Base-by-base conservation (phyloP, 768 basidiomycete species). In the Suillus tomentosus region DNA sequence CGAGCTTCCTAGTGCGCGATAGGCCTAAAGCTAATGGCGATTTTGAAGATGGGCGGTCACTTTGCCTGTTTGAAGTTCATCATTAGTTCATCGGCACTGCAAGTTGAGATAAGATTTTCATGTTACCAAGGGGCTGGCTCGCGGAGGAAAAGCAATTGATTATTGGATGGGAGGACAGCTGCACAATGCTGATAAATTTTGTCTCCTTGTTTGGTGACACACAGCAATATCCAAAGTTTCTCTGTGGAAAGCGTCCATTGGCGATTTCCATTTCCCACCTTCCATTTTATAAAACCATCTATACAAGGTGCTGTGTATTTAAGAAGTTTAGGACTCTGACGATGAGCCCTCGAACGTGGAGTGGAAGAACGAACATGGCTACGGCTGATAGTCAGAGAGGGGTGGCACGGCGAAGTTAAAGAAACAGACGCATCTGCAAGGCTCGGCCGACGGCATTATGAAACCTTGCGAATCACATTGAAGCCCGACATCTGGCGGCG, bases 201-300 rank as follows among this genome's bases (percentile, higher is more conserved):
- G 2, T 27, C 17, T 31, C 27, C 51, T 53, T 53, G 51, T 31
- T 53, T 31, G 17, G 19, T 31, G 31, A 10, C 51, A 53, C 51
- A 53, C 51, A 53, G 51, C 51, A 31, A 53, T 53, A 19, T 10
- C 51, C 51, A 53, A 53, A 53, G 9, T 53, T 53, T 53, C 51
- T 53, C 24, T 53, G 15, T 31, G 2, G 51, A 53, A 53, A 53
- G 15, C 2, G 7, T 31, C 27, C 15, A 31, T 53, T 10, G 19
- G 17, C 5, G 11, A 17, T 19, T 31, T 31, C 27, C 51, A 53
- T 53, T 53, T 53, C 51, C 51, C 51, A 53, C 51, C 27, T 27
- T 24, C 27, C 24, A 1, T 9, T 19, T 8, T 27, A 10, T 27
- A 27, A 27, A 51, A 17, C 51, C 27, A 31, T 31, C 51, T 9